phyloP scores from a whole-genome alignment of 495 filamentous ascomycete species.

The Sordaria brevicollis region DNA sequence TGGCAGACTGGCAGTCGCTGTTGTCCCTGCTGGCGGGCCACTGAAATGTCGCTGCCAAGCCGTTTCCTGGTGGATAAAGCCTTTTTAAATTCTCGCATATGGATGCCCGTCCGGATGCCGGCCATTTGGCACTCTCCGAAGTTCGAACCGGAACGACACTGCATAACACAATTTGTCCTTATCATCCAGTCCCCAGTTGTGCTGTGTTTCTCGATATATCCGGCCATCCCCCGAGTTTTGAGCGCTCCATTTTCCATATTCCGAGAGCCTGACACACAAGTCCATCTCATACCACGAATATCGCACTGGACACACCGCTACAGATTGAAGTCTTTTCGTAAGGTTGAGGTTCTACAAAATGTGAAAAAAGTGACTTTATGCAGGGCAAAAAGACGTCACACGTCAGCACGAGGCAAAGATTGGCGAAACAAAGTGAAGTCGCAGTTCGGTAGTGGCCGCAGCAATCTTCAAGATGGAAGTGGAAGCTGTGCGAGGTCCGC shows the following conservation, averaged over 20 bases:
- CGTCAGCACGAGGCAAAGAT: not conserved
- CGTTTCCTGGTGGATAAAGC: not conserved
- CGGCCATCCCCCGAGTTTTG: not conserved
- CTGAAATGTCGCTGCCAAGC: not conserved
- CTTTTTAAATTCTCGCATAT: not conserved
- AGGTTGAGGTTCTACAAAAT: not conserved
- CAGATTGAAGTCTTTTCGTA: not conserved
- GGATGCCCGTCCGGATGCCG: not conserved
- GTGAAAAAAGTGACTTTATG: not conserved
- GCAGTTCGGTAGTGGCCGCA: not conserved
- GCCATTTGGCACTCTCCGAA: not conserved
- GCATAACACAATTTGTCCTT: not conserved
- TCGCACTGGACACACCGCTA: not conserved
- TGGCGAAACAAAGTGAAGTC: too few species aligned
- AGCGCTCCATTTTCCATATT: not conserved
- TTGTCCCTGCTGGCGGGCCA: too few species aligned
- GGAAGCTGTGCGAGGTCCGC: not conserved
- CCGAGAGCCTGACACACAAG: not conserved
- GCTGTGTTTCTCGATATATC: not conserved
- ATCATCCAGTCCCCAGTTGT: not conserved
- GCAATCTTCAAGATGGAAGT: not conserved
- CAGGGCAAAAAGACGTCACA: not conserved
- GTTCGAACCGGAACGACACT: too few species aligned
- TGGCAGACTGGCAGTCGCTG: not conserved
- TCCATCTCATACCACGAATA: not conserved